These are phyloP conservation scores for Malassezia slooffiae DNA, from an alignment of 1,284 basidiomycete genomes.

Conservation along the genomic window DNA sequence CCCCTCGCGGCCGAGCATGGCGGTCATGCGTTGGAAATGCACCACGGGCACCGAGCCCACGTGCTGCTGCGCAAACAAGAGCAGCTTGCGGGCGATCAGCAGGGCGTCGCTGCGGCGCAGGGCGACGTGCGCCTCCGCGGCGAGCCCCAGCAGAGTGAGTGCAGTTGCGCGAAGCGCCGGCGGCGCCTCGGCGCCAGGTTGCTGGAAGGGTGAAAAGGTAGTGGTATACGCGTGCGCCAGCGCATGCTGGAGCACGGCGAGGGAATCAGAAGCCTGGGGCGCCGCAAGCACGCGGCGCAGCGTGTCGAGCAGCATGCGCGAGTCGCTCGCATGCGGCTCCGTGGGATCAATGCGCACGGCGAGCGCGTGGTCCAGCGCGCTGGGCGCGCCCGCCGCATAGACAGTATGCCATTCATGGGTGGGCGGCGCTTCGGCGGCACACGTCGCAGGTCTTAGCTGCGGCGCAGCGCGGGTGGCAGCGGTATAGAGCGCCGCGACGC, in stretches of 20 bases:
- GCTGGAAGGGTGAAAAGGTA: not conserved
- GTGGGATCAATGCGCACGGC: not conserved
- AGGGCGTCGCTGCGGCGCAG: not conserved
- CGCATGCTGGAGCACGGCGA: slow-evolving; percentile 1
- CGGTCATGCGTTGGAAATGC: slow-evolving; percentile 9
- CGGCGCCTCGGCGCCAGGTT: too few relatives aligned
- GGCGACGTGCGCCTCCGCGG: slow-evolving; percentile 8
- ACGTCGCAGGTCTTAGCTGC: too few relatives aligned
- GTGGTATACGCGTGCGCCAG: slow-evolving; percentile 11
- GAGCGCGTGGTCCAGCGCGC: too few relatives aligned
- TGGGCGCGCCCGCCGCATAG: too few relatives aligned
- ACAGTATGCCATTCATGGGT: too few relatives aligned
- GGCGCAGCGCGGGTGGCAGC: too few relatives aligned
- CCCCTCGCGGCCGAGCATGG: slow-evolving; percentile 1
- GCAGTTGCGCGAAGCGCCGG: not conserved
- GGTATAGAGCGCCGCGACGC: too few relatives aligned
- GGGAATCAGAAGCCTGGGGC: not conserved
- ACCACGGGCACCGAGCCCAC: slow-evolving; percentile 1
- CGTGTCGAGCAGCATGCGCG: not conserved
- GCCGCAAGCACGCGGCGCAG: not conserved
- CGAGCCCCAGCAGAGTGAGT: slow-evolving; percentile 3
- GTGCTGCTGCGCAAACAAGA: slow-evolving; percentile 10
- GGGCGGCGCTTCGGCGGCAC: too few relatives aligned
- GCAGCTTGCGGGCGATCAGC: slow-evolving; percentile 11
- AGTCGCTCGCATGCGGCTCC: not conserved